Base-by-base conservation (phyloP, 305 asterid species). In the Fraxinus baroniana region DNA sequence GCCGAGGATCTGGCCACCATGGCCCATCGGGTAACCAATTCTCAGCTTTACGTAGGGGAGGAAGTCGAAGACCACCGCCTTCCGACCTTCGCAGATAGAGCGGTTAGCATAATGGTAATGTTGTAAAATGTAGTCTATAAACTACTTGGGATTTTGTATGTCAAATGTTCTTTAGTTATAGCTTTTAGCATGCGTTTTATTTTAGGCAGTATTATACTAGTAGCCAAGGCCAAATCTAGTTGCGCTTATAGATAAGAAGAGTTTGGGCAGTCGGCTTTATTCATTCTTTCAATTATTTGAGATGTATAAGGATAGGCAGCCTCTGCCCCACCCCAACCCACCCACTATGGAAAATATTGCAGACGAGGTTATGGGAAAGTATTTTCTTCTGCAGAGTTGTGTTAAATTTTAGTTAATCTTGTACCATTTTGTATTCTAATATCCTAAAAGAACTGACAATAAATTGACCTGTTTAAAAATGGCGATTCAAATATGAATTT, bases 1-100 rank as follows among this genome's bases (percentile, higher is more conserved):
- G 93, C 32, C 85, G 91, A 82, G 97, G 95, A 66, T 82, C 89
- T 79, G 81, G 62, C 66, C 86, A 82, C 35, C 86, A 91, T 62
- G 93, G 84, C 55, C 94, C 85, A 30, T 68, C 90, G 2, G 92
- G 93, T 18, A 94, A 95, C 80, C 94, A 88, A 64, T 94, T 80
- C 86, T 86, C 99, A 13, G 85, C 93, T 39, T 80, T 90, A 86
- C 86, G 82, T 44, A 84, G 97, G 90, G 93, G 95, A 78, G 88
- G 92, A 41, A 87, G 85, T 68, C 90, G 94, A 85, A 82, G 91
- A 82, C 94, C 94, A 7, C 93, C 95, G 13, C 88, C 85, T 5
- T 86, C 95, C 0, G 88, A 90, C 75, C 37, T 86, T 84, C 90
- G 88, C 35, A 89, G 89, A 73, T 93, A 90, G 86, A 79, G 24